phyloP scores from a whole-genome alignment of 2,329 filamentous ascomycete genomes.

The Bisporella sp. region DNA sequence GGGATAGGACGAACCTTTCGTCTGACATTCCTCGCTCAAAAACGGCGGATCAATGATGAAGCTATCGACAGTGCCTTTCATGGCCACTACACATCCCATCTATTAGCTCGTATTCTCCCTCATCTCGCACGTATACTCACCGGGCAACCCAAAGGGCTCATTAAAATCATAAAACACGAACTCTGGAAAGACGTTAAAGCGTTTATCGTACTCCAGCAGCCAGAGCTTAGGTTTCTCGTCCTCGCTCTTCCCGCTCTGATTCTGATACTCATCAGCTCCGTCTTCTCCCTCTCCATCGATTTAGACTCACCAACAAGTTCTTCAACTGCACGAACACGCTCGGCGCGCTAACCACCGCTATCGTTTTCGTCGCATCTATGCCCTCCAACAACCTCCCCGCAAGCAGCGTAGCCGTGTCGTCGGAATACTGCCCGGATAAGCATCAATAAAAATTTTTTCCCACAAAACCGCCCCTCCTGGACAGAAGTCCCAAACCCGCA shows the following conservation, averaged over 20 bases:
- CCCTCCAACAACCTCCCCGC: constrained; percentile 57
- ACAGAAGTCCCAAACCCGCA: not conserved
- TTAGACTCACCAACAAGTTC: constrained; percentile 40
- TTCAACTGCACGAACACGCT: constrained; percentile 73
- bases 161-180: constrained; percentile 71
- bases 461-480: not conserved
- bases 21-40: constrained; percentile 73
- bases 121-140: constrained; percentile 29
- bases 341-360: constrained; percentile 67
- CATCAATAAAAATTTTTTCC: not conserved
- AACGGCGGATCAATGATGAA: constrained; percentile 76
- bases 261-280: not conserved
- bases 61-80: constrained; percentile 60
- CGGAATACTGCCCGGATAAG: constrained; percentile 49
- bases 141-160: constrained; percentile 57
- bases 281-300: not conserved
- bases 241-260: constrained; percentile 19
- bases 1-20: constrained; percentile 48
- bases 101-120: not conserved
- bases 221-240: constrained; percentile 48
- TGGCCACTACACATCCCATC: constrained; percentile 30
- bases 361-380: constrained; percentile 46
- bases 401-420: constrained; percentile 59
- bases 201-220: constrained; percentile 67
- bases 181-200: constrained; percentile 68